Conservation (phyloP, 208 protist species). For the Crithidia thermophila region DNA sequence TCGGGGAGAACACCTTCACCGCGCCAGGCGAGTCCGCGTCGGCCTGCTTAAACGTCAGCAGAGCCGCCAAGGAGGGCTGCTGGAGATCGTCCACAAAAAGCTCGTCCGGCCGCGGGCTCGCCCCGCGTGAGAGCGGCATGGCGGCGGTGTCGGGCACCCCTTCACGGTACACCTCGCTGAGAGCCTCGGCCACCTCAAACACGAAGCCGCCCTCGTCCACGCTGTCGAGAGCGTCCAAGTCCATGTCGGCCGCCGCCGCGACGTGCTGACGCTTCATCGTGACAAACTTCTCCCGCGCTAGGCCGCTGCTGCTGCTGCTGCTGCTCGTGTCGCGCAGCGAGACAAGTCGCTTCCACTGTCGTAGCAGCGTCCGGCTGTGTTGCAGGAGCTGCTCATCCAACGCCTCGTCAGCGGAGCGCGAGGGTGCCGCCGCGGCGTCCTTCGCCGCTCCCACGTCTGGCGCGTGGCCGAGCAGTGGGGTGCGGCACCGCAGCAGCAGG, state of each 20-base stretch:
- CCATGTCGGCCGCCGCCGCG: neutral
- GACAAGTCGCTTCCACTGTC: slow-evolving; percentile 26
- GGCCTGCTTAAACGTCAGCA: neutral
- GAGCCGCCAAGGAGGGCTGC: neutral
- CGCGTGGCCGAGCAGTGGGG: slow-evolving; percentile 16
- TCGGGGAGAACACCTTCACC: neutral
- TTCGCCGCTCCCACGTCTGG: neutral
- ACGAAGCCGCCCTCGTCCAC: slow-evolving; percentile 16
- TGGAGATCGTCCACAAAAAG: neutral
- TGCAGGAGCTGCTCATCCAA: slow-evolving; percentile 31
- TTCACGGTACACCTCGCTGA: neutral
- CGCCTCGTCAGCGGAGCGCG: neutral
- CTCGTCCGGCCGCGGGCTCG: neutral
- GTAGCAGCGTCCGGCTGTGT: slow-evolving; percentile 1
- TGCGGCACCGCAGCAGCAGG: slow-evolving; percentile 20
- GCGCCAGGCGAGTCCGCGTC: neutral
- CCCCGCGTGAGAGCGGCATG: neutral
- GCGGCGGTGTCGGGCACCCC: neutral
- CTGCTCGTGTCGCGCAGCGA: slow-evolving; percentile 24
- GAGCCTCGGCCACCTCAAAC: slow-evolving; percentile 1
- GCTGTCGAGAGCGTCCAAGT: too few species aligned
- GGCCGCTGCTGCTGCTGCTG: slow-evolving; percentile 9
- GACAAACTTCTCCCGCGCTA: slow-evolving; percentile 9
- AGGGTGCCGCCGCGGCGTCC: neutral
- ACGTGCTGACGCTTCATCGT: slow-evolving; percentile 1